Evolutionary conservation across 805 yeast genomes (phyloP).

Genomic region (Barnettozyma populi): DNA sequence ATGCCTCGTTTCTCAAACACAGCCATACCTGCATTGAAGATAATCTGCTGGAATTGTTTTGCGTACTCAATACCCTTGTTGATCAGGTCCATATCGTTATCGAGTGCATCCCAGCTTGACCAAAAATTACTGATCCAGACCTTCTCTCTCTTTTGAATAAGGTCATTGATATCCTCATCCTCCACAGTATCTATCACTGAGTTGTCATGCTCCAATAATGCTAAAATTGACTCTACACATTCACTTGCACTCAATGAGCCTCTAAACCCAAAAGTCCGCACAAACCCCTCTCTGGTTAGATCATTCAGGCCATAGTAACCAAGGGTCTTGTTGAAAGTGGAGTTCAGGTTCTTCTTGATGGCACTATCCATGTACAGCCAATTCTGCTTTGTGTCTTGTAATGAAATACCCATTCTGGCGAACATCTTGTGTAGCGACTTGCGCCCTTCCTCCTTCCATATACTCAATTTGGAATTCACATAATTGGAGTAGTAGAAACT

Average conservation of each 20-base stretch:
- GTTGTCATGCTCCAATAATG: conserved; percentile 71
- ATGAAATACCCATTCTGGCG: conserved; percentile 93
- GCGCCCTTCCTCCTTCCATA: conserved; percentile 91
- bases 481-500: conserved; percentile 87
- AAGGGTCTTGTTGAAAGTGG: conserved; percentile 63
- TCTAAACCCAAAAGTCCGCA: conserved; percentile 79
- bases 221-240: conserved; percentile 82
- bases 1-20: conserved; percentile 76
- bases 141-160: conserved; percentile 43
- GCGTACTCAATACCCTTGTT: conserved; percentile 77
- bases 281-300: conserved; percentile 77
- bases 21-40: conserved; percentile 87
- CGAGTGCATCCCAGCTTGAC: conserved; percentile 63
- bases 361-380: conserved; percentile 88
- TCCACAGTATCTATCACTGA: conserved; percentile 21
- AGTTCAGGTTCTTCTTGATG: conserved; percentile 66
- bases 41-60: conserved; percentile 72
- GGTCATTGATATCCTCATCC: conserved; percentile 27
- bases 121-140: conserved; percentile 73
- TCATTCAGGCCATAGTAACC: conserved; percentile 79
- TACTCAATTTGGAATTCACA: conserved; percentile 76
- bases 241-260: conserved; percentile 91
- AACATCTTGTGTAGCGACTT: conserved; percentile 83
- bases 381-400: conserved; percentile 81
- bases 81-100: conserved; percentile 44